phyloP scores from a whole-genome alignment of 2,329 filamentous ascomycete genomes.

The Hypoxylon sp. region DNA sequence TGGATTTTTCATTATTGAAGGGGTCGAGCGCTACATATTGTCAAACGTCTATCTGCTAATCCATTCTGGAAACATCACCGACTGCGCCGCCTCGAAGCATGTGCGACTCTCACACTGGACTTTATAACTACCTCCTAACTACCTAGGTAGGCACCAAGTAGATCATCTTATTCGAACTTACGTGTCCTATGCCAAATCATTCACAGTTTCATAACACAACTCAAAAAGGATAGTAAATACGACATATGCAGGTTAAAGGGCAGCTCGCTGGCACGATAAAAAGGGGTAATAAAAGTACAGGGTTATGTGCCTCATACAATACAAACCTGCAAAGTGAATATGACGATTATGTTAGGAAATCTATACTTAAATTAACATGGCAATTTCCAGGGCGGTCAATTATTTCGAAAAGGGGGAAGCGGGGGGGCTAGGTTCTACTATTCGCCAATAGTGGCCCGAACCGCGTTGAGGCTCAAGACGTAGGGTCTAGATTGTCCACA shows the following conservation, averaged over 20 bases:
- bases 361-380: not conserved
- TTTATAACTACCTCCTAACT: constrained; percentile 15
- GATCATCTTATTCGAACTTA: constrained; percentile 13
- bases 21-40: constrained; percentile 26
- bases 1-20: constrained; percentile 20
- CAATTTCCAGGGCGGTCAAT: not conserved
- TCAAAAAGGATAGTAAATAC: constrained; percentile 1
- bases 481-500: not conserved
- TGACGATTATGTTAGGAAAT: not conserved
- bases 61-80: constrained; percentile 30
- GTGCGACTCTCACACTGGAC: constrained; percentile 13
- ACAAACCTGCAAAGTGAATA: not conserved
- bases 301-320: not conserved
- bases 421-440: not conserved
- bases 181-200: constrained; percentile 5
- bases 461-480: constrained; percentile 5
- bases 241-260: not conserved
- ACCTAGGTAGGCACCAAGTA: not conserved
- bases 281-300: not conserved
- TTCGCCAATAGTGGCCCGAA: not conserved
- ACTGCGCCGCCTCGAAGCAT: constrained; percentile 33
- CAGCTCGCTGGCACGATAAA: not conserved
- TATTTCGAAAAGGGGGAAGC: not conserved
- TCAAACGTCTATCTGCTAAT: constrained; percentile 25
- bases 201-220: not conserved